A percentile compares a stretch with the other conserved stretches of the same genome.
These are phyloP conservation scores for Eucalyptus pumila DNA, from an alignment of 345 rosid genomes.

Conservation along the genomic window DNA sequence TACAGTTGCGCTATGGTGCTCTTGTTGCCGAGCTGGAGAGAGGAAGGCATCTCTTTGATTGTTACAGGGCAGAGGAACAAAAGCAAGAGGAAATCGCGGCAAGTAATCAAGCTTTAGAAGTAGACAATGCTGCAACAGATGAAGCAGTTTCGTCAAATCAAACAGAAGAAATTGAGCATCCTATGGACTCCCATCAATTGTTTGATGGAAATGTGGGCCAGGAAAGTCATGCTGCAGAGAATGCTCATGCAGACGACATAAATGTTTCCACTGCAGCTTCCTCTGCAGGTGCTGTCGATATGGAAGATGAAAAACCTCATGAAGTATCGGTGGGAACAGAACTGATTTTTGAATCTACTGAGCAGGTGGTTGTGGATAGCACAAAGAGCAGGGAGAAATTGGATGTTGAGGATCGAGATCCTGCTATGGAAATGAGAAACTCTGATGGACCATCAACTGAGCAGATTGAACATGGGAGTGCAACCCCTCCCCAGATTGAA, in stretches of 20 bases:
- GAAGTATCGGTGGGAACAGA: not conserved
- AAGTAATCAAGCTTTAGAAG: constrained; percentile 13
- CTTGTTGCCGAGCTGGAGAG: constrained; percentile 50
- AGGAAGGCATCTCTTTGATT: constrained; percentile 23
- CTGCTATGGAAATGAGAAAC: not conserved
- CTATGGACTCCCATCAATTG: not conserved
- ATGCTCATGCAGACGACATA: not conserved
- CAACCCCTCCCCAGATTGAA: not conserved
- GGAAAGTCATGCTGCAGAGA: not conserved
- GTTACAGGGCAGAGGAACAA: constrained; percentile 38
- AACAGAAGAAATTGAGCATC: not conserved
- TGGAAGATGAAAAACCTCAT: not conserved
- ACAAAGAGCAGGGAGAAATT: not conserved
- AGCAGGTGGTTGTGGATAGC: not conserved
- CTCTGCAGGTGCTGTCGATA: not conserved
- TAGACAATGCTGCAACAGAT: constrained; percentile 7
- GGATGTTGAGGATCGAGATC: not conserved
- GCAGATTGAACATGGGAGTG: not conserved
- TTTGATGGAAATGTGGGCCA: not conserved
- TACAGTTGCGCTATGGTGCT: constrained; percentile 69
- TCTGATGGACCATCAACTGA: not conserved
- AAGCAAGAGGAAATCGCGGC: constrained; percentile 37
- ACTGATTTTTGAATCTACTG: not conserved
- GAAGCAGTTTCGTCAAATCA: not conserved
- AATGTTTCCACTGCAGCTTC: not conserved